These are phyloP conservation scores for Colletotrichum orchidophilum DNA, from an alignment of 2,329 filamentous ascomycete genomes.

Conservation along the genomic window DNA sequence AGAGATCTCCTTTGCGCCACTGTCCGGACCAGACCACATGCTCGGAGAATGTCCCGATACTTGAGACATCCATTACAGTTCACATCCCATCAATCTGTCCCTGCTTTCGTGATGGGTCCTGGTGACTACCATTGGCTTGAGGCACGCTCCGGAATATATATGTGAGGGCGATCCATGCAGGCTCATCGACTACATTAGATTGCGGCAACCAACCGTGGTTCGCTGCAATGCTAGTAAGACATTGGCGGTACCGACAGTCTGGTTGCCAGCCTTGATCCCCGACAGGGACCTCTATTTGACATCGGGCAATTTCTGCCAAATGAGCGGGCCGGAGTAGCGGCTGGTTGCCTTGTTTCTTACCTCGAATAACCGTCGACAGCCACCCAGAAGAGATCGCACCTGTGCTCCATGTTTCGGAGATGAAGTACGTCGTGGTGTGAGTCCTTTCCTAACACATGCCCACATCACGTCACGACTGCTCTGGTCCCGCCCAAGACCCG, in stretches of 20 bases:
- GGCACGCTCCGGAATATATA: neutral
- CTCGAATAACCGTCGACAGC: neutral
- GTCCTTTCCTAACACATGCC: no score
- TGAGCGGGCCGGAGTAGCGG: neutral
- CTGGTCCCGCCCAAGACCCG: neutral
- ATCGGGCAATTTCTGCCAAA: neutral
- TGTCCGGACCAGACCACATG: neutral
- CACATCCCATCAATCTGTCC: neutral
- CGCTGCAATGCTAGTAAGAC: neutral
- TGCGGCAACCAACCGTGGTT: neutral
- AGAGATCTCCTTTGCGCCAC: neutral
- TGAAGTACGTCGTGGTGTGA: neutral
- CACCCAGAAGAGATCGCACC: neutral
- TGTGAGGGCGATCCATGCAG: neutral
- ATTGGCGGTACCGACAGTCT: neutral
- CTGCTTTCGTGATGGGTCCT: neutral
- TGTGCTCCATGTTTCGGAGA: neutral
- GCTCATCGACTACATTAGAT: neutral
- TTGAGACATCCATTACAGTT: neutral
- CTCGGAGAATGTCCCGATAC: neutral
- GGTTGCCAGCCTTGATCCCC: neutral
- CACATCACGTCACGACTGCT: neutral
- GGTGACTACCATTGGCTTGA: neutral
- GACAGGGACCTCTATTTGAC: neutral
- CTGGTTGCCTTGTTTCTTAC: neutral